Evolutionary conservation across 495 filamentous ascomycete species (phyloP), one percentile per base, ranked within the genome.

Genomic region (Penicillium herquei): DNA sequence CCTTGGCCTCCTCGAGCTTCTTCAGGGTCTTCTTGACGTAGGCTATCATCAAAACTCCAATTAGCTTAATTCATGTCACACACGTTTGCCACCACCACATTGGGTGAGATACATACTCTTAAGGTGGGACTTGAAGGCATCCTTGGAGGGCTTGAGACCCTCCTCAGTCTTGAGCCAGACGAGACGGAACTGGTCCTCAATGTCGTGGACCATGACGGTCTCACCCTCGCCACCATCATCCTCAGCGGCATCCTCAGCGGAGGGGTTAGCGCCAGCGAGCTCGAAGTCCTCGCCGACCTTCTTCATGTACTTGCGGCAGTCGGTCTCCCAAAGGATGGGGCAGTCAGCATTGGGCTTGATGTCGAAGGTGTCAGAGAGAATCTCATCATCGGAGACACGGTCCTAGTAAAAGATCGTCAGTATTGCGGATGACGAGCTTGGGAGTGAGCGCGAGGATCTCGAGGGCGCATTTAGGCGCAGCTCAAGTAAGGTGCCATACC

Each of bases 191-290:
- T 88, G 89, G 80, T 96, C 78, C 70, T 96, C 84, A 61, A 98
- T 83, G 74, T 98, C 92, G 83, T 96, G 95, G 77, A 98, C 95
- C 75, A 84, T 84, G 57, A 64, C 57, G 52, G 62, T 17, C 56
- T 64, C 71, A 49, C 67, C 69, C 71, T 87, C 70, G 53, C 74
- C 70, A 54, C 66, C 66, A 52, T 92, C 92, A 18, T 92, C 92
- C 37, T 93, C 92, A 18, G 86, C 91, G 51, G 70, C 86, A 64
- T 87, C 94, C 79, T 98, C 94, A 58, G 94, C 92, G 55, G 94
- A 98, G 55, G 94, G 89, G 78, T 98, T 98, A 78, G 91, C 95
- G 73, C 94, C 94, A 68, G 85, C 96, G 67, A 98, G 92, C 86
- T 87, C 78, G 74, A 96, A 84, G 59, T 87, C 73, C 61, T 91